phyloP scores from a whole-genome alignment of 2,329 filamentous ascomycete genomes.

The Ophiocordyceps camponoti-saundersi region DNA sequence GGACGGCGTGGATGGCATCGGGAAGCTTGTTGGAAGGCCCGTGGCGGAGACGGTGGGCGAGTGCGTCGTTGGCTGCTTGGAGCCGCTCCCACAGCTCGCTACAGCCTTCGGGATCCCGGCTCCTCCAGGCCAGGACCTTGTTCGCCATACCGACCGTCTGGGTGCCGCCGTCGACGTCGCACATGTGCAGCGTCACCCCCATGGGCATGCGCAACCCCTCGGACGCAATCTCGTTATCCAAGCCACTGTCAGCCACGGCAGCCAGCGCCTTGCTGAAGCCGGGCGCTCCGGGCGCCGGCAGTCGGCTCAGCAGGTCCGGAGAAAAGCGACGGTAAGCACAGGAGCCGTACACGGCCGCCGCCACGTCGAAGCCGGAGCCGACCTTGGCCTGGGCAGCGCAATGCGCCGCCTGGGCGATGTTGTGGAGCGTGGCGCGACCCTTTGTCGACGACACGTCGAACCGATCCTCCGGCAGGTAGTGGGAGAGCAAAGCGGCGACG shows the following conservation, averaged over 20 bases:
- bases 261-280: constrained; percentile 52
- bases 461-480: constrained; percentile 44
- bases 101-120: constrained; percentile 36
- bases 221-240: constrained; percentile 67
- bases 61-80: constrained; percentile 54
- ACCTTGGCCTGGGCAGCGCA: constrained; percentile 95
- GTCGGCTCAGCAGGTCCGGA: constrained; percentile 48
- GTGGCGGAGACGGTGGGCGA: constrained; percentile 47
- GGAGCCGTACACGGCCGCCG: constrained; percentile 79
- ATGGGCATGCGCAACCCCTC: constrained; percentile 52
- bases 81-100: constrained; percentile 63
- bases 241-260: constrained; percentile 50
- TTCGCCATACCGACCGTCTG: constrained; percentile 95
- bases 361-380: constrained; percentile 89
- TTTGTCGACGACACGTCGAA: constrained; percentile 40
- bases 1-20: constrained; percentile 31
- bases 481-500: constrained; percentile 56
- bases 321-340: constrained; percentile 90
- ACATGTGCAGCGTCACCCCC: constrained; percentile 72
- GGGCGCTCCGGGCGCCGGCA: constrained; percentile 49
- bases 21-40: constrained; percentile 25
- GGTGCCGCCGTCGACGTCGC: constrained; percentile 87
- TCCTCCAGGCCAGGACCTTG: constrained; percentile 70
- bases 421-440: constrained; percentile 56
- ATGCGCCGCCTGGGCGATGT: constrained; percentile 83